Evolutionary conservation across 257 asterid species (phyloP), one percentile per base, ranked within the genome.

Genomic region (Solanum rostratum): DNA sequence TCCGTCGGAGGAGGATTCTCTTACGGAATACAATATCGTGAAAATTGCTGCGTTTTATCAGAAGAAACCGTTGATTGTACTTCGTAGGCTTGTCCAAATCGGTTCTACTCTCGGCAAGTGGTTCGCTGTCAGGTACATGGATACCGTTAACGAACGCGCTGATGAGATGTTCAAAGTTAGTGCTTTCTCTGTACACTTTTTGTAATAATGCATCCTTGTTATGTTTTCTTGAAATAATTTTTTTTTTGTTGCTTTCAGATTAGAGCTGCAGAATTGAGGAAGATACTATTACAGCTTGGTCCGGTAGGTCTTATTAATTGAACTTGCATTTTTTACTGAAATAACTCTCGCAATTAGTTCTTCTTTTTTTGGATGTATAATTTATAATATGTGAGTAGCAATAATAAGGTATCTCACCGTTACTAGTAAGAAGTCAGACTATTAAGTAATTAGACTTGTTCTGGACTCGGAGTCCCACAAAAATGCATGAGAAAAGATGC

Each of bases 191-290:
- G 45, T 45, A n/a, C 7, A 81, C n/a, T 39, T 37, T 29, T 45
- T 81, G 29, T 9, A 30, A 39, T 39, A 43, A 18, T 24, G 62
- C 52, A 46, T 65, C 20, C 14, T 62, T 3, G 27, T n/a, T 54
- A 24, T 65, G 29, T 65, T 81, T 60, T 55, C 43, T 86, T 79
- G 68, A 83, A 85, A 70, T 43, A 22, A 33, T 79, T 83, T 54
- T n/a, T 86, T 49, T 46, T 81, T 80, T 69, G 82, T 86, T 53
- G 69, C 57, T 80, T 86, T 88, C 86, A 96, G 99, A 93, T 91
- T 87, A 90, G 99, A 89, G 98, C 99, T 74, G 98, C 93, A 79
- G 97, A 93, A 79, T 83, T 96, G 91, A 92, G 98, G 91, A 91
- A 91, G 91, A 90, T 93, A 87, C 81, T 96, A 87, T 91, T 91